These are phyloP conservation scores for Metschnikowia colocasiae DNA, from an alignment of 805 yeast genomes.

Conservation along the genomic window DNA sequence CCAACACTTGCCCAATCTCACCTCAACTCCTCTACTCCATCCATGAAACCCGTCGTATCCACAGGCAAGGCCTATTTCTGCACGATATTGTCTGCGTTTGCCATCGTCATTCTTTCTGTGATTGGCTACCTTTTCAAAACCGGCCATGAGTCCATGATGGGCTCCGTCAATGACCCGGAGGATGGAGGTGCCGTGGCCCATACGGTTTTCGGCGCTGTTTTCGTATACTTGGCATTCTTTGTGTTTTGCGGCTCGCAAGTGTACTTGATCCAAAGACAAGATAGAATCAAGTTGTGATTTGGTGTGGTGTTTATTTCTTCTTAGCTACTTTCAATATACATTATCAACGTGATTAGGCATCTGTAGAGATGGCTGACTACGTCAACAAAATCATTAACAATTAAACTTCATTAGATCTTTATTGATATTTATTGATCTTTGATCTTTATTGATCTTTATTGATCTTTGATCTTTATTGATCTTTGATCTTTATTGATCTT, in stretches of 20 bases:
- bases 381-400: no score
- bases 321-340: not conserved
- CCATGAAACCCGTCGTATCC: slow-evolving; percentile 44
- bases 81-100: slow-evolving; percentile 88
- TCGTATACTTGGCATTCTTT: slow-evolving; percentile 76
- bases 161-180: slow-evolving; percentile 84
- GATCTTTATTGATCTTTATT: no score
- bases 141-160: slow-evolving; percentile 89
- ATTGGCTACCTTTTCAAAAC: slow-evolving; percentile 77
- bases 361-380: no score
- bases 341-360: not conserved
- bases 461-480: no score
- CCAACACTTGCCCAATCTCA: not conserved
- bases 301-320: not conserved
- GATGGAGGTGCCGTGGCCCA: slow-evolving; percentile 92
- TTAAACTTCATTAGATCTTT: no score
- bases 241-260: slow-evolving; percentile 89
- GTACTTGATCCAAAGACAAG: slow-evolving; percentile 56
- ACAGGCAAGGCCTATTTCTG: slow-evolving; percentile 93
- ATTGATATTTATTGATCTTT: no score
- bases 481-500: no score
- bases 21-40: not conserved
- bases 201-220: slow-evolving; percentile 85
- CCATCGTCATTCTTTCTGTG: slow-evolving; percentile 79
- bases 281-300: slow-evolving; percentile 48